Evolutionary conservation across 2,329 filamentous ascomycete genomes (phyloP).

Genomic region (Alternaria atra): DNA sequence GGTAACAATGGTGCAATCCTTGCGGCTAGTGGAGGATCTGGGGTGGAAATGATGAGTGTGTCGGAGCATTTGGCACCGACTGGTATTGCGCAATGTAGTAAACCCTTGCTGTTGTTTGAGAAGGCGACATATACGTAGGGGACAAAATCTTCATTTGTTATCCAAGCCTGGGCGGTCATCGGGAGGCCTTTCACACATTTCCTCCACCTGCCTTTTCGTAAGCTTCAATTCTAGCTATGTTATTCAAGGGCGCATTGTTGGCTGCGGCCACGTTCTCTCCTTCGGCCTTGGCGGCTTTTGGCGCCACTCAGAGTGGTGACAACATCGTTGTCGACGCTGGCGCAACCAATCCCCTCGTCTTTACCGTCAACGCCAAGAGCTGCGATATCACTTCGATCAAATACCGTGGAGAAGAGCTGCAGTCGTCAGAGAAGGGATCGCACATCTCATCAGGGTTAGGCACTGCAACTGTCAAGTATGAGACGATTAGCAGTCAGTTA

Average conservation of each 20-base stretch:
- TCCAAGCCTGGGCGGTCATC: not conserved
- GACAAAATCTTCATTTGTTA: not conserved
- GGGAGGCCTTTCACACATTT: not conserved
- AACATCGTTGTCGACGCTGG: slow-evolving; percentile 49
- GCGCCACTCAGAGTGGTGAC: slow-evolving; percentile 42
- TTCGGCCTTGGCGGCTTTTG: slow-evolving; percentile 47
- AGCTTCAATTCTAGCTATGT: slow-evolving; percentile 28
- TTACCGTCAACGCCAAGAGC: slow-evolving; percentile 55
- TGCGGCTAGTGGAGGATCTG: slow-evolving; percentile 17
- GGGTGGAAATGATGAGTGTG: slow-evolving; percentile 27
- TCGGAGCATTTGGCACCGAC: slow-evolving; percentile 35
- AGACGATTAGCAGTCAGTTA: slow-evolving; percentile 41
- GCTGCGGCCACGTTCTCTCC: slow-evolving; percentile 38
- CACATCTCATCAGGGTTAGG: slow-evolving; percentile 69
- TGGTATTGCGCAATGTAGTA: slow-evolving; percentile 1
- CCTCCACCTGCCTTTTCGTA: not conserved
- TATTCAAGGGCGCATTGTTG: slow-evolving; percentile 35
- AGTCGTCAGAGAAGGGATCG: slow-evolving; percentile 62
- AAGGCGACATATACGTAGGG: slow-evolving; percentile 16
- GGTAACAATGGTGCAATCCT: not conserved
- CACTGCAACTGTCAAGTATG: slow-evolving; percentile 63
- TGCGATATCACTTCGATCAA: slow-evolving; percentile 72
- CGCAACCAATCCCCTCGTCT: slow-evolving; percentile 41
- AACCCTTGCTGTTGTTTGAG: slow-evolving; percentile 2
- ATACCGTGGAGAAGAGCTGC: slow-evolving; percentile 67